Evolutionary conservation across 495 filamentous ascomycete genomes (phyloP).

Genomic region (Hypoxylon intermedium): DNA sequence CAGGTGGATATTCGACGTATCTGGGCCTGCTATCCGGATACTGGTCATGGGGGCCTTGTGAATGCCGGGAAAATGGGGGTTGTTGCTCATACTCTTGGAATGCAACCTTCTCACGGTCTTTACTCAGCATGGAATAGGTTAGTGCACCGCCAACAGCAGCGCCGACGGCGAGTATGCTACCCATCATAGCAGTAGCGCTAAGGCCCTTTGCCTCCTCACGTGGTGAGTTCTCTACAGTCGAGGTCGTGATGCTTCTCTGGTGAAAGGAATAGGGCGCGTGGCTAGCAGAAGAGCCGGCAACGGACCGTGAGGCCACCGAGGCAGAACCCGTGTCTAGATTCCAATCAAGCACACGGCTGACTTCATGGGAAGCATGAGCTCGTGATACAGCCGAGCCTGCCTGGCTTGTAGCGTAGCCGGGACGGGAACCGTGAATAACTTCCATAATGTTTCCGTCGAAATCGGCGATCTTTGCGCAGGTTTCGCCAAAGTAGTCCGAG

Average conservation of each 20-base stretch:
- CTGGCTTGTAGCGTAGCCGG: conserved; percentile 43
- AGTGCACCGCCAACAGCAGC: conserved; percentile 77
- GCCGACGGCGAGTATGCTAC: conserved; percentile 75
- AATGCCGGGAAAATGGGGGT: conserved; percentile 44
- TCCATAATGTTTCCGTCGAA: conserved; percentile 62
- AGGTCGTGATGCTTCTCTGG: conserved; percentile 47
- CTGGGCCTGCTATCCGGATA: conserved; percentile 43
- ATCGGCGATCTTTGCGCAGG: conserved; percentile 50
- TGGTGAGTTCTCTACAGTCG: conserved; percentile 43
- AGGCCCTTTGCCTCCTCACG: conserved; percentile 48
- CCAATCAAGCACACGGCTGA: conserved; percentile 58
- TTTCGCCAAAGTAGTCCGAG: conserved; percentile 40
- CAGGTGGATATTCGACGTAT: conserved; percentile 44
- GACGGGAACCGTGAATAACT: conserved; percentile 48
- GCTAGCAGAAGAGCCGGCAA: conserved; percentile 28
- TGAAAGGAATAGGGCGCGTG: conserved; percentile 41
- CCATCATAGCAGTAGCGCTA: conserved; percentile 53
- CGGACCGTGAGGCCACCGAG: conserved; percentile 36
- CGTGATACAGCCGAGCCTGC: conserved; percentile 44
- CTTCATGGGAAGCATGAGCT: conserved; percentile 49
- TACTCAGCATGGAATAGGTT: conserved; percentile 72
- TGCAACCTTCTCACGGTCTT: conserved; percentile 56
- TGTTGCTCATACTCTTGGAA: conserved; percentile 45
- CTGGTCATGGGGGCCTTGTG: conserved; percentile 49
- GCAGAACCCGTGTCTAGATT: conserved; percentile 51